A percentile compares a stretch with the other conserved stretches of the same genome.
These are phyloP conservation scores for Neofusicoccum sp. DNA, from an alignment of 2,329 filamentous ascomycete genomes.

Conservation along the genomic window DNA sequence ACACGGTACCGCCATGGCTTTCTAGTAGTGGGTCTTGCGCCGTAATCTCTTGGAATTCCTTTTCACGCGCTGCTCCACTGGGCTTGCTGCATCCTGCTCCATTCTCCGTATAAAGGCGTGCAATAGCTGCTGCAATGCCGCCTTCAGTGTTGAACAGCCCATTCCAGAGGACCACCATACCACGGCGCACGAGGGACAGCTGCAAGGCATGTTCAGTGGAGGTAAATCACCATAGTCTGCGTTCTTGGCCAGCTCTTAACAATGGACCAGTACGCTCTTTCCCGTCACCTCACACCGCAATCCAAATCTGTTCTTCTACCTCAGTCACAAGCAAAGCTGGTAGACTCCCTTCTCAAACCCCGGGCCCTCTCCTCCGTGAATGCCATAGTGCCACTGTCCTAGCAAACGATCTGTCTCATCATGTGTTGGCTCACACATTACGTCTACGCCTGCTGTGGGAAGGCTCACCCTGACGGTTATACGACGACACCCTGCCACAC, in stretches of 20 bases:
- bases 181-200: no score
- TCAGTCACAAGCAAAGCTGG: not conserved
- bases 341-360: not conserved
- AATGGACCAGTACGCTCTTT: not conserved
- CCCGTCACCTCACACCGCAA: not conserved
- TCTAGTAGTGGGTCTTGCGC: not conserved
- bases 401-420: not conserved
- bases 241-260: not conserved
- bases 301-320: not conserved
- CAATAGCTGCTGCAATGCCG: not conserved
- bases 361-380: not conserved
- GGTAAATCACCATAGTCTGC: not conserved
- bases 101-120: not conserved
- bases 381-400: not conserved
- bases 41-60: not conserved
- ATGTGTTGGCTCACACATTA: constrained; percentile 21
- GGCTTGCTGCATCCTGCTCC: not conserved
- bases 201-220: not conserved
- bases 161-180: not conserved
- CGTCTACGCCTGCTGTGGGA: constrained; percentile 9
- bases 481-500: not conserved
- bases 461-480: constrained; percentile 8
- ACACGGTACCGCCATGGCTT: not conserved
- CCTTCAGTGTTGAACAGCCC: not conserved
- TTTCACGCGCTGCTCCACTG: not conserved